These are phyloP conservation scores for Myxozyma melibiosi DNA, from an alignment of 805 yeast species.

Conservation along the genomic window DNA sequence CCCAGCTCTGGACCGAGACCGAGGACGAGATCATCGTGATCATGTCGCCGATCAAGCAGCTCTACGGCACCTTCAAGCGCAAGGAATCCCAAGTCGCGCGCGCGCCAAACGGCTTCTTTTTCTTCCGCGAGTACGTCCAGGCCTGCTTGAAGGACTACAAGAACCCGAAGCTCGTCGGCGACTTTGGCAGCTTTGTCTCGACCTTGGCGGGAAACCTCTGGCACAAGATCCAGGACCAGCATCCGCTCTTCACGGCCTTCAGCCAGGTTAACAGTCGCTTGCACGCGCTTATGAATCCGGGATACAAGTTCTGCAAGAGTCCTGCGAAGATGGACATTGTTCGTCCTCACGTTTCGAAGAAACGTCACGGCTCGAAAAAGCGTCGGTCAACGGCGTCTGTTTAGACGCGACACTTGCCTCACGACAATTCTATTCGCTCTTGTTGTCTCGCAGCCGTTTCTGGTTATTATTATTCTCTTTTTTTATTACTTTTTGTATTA, in stretches of 20 bases:
- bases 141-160: too few relatives aligned
- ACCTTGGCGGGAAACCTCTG: not conserved
- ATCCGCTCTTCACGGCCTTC: not conserved
- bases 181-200: not conserved
- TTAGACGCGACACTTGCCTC: too few relatives aligned
- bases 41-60: not conserved
- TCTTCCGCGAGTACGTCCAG: conserved; percentile 1
- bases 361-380: too few relatives aligned
- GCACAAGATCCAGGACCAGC: not conserved
- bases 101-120: not conserved
- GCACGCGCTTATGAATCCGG: conserved; percentile 1
- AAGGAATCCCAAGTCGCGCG: not conserved
- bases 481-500: too few relatives aligned
- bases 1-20: not conserved
- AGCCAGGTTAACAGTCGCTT: not conserved
- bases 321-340: too few relatives aligned
- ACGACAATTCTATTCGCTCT: too few relatives aligned
- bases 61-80: not conserved
- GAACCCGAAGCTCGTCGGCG: not conserved
- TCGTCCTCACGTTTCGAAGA: too few relatives aligned
- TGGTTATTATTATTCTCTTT: too few relatives aligned
- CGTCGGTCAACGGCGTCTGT: too few relatives aligned
- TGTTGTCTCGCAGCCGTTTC: too few relatives aligned
- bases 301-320: conserved; percentile 1
- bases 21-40: not conserved